Conservation (phyloP, 1,284 basidiomycete genomes). For the Coniophora puteana region DNA sequence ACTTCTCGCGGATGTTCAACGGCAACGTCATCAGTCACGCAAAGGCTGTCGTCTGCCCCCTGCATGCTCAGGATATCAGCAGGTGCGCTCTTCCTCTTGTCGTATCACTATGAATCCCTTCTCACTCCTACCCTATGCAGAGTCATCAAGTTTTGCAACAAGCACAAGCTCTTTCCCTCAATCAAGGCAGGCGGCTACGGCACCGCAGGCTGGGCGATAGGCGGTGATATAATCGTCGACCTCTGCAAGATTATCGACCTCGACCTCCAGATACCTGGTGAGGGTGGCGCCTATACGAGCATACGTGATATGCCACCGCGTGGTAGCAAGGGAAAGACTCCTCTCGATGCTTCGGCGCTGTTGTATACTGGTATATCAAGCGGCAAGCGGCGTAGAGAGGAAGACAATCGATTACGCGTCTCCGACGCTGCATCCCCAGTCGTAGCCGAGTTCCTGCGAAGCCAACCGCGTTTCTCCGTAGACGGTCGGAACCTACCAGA, state of each 20-base stretch:
- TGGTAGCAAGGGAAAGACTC: slow-evolving; percentile 52
- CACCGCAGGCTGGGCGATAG: slow-evolving; percentile 84
- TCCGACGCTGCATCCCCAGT: slow-evolving; percentile 51
- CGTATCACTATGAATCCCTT: slow-evolving; percentile 9
- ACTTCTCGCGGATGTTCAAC: slow-evolving; percentile 71
- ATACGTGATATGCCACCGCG: slow-evolving; percentile 47
- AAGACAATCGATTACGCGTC: slow-evolving; percentile 45
- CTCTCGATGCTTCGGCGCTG: too few species aligned
- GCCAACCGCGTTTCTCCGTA: slow-evolving; percentile 23
- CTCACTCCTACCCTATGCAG: slow-evolving; percentile 32
- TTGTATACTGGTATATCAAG: slow-evolving; percentile 13
- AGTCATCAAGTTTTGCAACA: slow-evolving; percentile 64
- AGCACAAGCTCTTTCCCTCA: slow-evolving; percentile 70
- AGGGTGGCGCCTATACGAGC: slow-evolving; percentile 51
- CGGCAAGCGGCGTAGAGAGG: slow-evolving; percentile 55
- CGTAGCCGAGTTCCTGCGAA: slow-evolving; percentile 53
- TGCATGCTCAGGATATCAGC: slow-evolving; percentile 74
- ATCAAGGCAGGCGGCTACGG: slow-evolving; percentile 87
- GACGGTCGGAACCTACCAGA: too few species aligned
- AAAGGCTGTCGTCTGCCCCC: slow-evolving; percentile 61
- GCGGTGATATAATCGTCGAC: slow-evolving; percentile 82
- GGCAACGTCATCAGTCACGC: slow-evolving; percentile 64
- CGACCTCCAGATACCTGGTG: slow-evolving; percentile 59
- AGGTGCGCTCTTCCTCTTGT: slow-evolving; percentile 41
- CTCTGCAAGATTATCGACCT: slow-evolving; percentile 63